These are phyloP conservation scores for Crithidia bombi DNA, from an alignment of 208 protist species.

Conservation along the genomic window DNA sequence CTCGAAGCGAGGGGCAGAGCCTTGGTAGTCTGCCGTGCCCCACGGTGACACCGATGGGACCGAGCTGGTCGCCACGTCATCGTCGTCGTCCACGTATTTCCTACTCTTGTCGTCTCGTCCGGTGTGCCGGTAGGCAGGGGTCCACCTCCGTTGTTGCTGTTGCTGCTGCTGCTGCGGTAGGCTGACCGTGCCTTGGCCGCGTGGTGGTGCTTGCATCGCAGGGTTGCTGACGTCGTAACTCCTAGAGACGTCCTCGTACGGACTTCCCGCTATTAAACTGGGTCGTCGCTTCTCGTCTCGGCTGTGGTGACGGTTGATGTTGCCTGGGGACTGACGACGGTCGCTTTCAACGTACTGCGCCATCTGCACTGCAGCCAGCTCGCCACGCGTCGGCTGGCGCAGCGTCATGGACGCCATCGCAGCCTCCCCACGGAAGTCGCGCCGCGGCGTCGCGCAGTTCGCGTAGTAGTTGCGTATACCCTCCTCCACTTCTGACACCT, in stretches of 20 bases:
- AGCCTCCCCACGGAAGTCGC: neutral
- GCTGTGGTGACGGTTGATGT: neutral
- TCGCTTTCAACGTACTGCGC: neutral
- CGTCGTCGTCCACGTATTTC: neutral
- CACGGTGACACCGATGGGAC: slow-evolving; percentile 12
- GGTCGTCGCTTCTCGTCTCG: neutral
- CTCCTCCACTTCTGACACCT: slow-evolving; percentile 13
- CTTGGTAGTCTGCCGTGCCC: slow-evolving; percentile 13
- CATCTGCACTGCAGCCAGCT: slow-evolving; percentile 7
- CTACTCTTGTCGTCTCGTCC: neutral
- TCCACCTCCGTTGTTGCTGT: neutral
- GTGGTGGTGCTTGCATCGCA: neutral
- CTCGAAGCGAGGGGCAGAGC: neutral
- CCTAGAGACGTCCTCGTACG: neutral
- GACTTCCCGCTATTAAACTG: too few species aligned
- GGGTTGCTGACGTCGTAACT: slow-evolving; percentile 15
- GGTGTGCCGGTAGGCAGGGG: slow-evolving; percentile 3
- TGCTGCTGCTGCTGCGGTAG: neutral
- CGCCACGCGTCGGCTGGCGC: slow-evolving; percentile 8
- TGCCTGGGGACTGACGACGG: neutral
- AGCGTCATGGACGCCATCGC: slow-evolving; percentile 8
- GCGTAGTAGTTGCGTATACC: slow-evolving; percentile 3
- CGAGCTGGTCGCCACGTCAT: neutral
- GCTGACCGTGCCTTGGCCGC: neutral
- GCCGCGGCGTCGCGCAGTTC: slow-evolving; percentile 4